phyloP scores from a whole-genome alignment of 2,329 filamentous ascomycete genomes.

The Clarireedia hainanense region DNA sequence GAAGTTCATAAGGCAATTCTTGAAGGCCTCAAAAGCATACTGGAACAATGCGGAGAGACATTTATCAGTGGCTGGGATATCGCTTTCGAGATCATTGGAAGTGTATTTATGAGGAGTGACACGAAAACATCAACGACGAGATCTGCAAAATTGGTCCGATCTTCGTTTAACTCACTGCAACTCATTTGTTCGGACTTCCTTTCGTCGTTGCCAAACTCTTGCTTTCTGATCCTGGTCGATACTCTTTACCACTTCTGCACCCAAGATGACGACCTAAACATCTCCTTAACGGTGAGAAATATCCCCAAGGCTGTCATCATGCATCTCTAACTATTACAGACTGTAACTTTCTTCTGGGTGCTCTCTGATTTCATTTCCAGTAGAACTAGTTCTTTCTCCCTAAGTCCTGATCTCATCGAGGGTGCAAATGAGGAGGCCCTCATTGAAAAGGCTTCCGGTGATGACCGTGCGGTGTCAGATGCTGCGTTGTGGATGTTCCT shows the following conservation, averaged over 20 bases:
- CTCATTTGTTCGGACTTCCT: conserved; percentile 94
- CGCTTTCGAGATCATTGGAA: conserved; percentile 77
- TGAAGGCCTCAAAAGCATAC: conserved; percentile 70
- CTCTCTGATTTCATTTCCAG: conserved; percentile 77
- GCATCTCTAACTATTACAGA: conserved; percentile 38
- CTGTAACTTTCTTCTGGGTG: conserved; percentile 93
- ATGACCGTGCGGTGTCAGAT: conserved; percentile 52
- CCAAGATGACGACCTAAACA: conserved; percentile 88
- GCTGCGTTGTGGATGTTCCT: conserved; percentile 74
- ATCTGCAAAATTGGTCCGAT: conserved; percentile 71
- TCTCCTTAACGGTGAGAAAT: conserved; percentile 70
- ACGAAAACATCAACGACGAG: conserved; percentile 35
- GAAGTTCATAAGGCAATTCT: conserved; percentile 76
- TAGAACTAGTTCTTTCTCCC: conserved; percentile 48
- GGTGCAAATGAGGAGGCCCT: conserved; percentile 49
- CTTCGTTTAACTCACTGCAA: conserved; percentile 83
- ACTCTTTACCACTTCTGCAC: conserved; percentile 83
- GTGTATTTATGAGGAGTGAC: conserved; percentile 53
- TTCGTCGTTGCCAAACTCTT: conserved; percentile 60
- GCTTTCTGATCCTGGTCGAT: conserved; percentile 71
- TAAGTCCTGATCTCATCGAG: conserved; percentile 48
- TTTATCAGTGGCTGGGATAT: conserved; percentile 78
- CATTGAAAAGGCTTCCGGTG: conserved; percentile 48
- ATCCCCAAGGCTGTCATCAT: background rate
- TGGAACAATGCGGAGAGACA: conserved; percentile 83